Evolutionary conservation across 1,139 yeast genomes (phyloP), one percentile per base, ranked within the genome.

Genomic region (Kodamaea anthophila): DNA sequence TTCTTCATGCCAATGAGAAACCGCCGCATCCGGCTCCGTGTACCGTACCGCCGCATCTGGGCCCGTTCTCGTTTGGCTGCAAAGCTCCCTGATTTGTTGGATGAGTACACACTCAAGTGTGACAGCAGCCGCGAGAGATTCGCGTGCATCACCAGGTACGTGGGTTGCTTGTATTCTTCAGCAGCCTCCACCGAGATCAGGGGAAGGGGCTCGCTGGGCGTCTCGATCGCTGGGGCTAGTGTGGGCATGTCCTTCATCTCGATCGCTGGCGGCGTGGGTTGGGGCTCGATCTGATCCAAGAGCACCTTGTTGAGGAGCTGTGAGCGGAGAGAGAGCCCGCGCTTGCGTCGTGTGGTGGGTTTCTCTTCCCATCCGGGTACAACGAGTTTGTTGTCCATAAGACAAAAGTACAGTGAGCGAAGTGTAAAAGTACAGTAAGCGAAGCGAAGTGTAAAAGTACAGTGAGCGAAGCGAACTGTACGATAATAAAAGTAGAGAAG

Each of bases 301-400:
- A 62, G 41, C 7, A 62, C 53, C 39, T 72, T 77, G 51, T 72
- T 77, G 56, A 83, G 74, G 39, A 83, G 63, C 54, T 82, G 93
- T 0, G 87, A 70, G 42, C 94, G 65, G 32, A 84, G 57, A 3
- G 91, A 80, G 37, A 79, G 74, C 0, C 93, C 88, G 47, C 94
- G 60, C 39, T 73, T 75, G 39, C 91, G 62, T 28, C 71, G 54
- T 4, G 53, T 40, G 13, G 49, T 57, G 4, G 58, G 58, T 16
- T 16, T 16, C 18, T 9, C 18, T 6, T n/a, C n/a, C n/a, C n/a
- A n/a, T n/a, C n/a, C n/a, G n/a, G n/a, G n/a, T n/a, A n/a, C n/a
- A n/a, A n/a, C n/a, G n/a, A n/a, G n/a, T n/a, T n/a, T n/a, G n/a
- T n/a, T n/a, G n/a, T n/a, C n/a, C n/a, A n/a, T n/a, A n/a, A n/a